Percentiles rank a stretch among this genome's conserved stretches.
These are phyloP conservation scores for Amanita pallidorosea DNA, from an alignment of 768 basidiomycete genomes.

Conservation along the genomic window DNA sequence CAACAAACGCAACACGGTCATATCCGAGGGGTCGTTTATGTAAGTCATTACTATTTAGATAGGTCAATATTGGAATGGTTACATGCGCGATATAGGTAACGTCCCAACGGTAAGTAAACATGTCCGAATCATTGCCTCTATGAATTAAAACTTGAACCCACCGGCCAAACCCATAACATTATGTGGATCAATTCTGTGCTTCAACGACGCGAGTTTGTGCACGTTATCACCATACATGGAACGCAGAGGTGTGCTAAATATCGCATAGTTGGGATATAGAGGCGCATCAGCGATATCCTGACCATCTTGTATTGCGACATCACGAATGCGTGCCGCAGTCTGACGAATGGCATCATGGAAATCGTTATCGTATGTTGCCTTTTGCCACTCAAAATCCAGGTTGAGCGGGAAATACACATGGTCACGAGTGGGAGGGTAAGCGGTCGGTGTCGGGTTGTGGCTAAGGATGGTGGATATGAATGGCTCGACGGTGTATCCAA, in stretches of 20 bases:
- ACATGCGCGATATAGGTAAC: too few relatives aligned
- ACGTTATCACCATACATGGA: constrained; percentile 33
- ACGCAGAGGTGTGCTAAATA: constrained; percentile 28
- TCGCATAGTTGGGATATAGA: constrained; percentile 31
- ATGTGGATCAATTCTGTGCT: constrained; percentile 30
- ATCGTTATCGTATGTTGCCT: constrained; percentile 10
- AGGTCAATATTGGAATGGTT: too few relatives aligned
- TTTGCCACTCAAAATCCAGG: constrained; percentile 15
- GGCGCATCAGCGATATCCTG: constrained; percentile 22
- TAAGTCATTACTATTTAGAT: too few relatives aligned
- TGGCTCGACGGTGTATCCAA: constrained; percentile 32
- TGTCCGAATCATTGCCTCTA: too few relatives aligned
- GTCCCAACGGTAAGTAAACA: too few relatives aligned
- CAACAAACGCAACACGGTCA: too few relatives aligned
- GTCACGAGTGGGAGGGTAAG: constrained; percentile 29
- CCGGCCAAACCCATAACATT: constrained; percentile 43
- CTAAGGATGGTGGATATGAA: constrained; percentile 29
- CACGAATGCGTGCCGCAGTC: constrained; percentile 24
- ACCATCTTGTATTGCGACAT: constrained; percentile 20
- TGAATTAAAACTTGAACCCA: constrained; percentile 32
- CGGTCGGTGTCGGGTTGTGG: constrained; percentile 24
- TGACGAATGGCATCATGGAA: constrained; percentile 23
- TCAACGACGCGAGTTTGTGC: constrained; percentile 21
- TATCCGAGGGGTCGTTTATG: too few relatives aligned
- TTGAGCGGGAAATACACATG: constrained; percentile 17